A percentile compares a stretch with the other conserved stretches of the same genome.
phyloP scores from a whole-genome alignment of 75 land plant species.

The Picea glauca region DNA sequence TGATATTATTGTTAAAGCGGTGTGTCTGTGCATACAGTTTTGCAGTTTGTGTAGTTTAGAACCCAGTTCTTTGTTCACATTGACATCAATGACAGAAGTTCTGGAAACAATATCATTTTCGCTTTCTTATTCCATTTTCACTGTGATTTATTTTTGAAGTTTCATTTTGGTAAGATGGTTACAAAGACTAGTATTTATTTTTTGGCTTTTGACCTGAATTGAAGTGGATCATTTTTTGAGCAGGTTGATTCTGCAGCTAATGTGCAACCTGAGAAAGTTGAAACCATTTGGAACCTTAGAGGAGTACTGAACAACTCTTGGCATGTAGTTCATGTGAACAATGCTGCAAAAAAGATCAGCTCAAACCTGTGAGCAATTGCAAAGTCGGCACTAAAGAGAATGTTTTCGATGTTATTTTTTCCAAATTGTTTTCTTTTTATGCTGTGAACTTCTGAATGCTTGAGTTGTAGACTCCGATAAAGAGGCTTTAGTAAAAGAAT shows the following conservation, averaged over 20 bases:
- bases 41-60: neutral
- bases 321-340: slow-evolving; percentile 68
- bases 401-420: no score
- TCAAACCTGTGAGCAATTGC: slow-evolving; percentile 35
- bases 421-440: no score
- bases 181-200: neutral
- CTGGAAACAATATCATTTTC: neutral
- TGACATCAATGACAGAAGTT: neutral
- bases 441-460: no score
- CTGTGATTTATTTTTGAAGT: neutral
- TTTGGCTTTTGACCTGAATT: neutral
- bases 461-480: no score
- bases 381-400: neutral
- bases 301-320: slow-evolving; percentile 94
- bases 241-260: slow-evolving; percentile 94
- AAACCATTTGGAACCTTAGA: slow-evolving; percentile 90
- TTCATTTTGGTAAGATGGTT: neutral
- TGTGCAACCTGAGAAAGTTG: slow-evolving; percentile 88
- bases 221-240: neutral
- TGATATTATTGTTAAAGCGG: slow-evolving; percentile 90
- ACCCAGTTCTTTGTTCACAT: neutral
- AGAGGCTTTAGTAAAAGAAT: no score
- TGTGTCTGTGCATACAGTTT: slow-evolving; percentile 21
- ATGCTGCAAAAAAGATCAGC: slow-evolving; percentile 18
- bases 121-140: neutral